A percentile compares a stretch with the other conserved stretches of the same genome.
Evolutionary conservation across 2,329 filamentous ascomycete genomes (phyloP).

Genomic region (Lachnellula subtilissima): DNA sequence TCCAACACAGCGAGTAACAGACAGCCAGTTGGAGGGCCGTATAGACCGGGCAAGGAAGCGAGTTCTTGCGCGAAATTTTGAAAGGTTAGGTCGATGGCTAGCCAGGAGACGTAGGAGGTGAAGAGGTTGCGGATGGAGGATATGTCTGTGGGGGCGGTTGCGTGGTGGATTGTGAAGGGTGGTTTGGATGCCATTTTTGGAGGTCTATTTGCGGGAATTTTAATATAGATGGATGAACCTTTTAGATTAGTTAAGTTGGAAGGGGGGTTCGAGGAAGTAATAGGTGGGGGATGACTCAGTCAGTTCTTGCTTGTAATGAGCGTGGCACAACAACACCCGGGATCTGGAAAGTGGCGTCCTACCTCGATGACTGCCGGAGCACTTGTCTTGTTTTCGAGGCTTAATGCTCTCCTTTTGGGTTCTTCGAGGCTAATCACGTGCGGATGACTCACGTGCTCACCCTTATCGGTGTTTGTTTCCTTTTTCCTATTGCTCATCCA

Average conservation of each 20-base stretch:
- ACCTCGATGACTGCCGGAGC: not conserved
- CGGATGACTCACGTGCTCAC: no score
- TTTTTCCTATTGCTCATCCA: no score
- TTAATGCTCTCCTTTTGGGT: no score
- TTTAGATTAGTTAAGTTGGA: not conserved
- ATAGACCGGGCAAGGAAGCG: conserved; percentile 48
- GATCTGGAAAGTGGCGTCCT: not conserved
- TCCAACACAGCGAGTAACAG: conserved; percentile 41
- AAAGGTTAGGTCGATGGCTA: conserved; percentile 52
- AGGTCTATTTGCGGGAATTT: not conserved
- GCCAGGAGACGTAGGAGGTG: conserved; percentile 37
- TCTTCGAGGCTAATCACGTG: no score
- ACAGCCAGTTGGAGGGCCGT: conserved; percentile 41
- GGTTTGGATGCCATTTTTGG: not conserved
- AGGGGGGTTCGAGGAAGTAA: not conserved
- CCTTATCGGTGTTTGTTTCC: no score
- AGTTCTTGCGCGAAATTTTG: conserved; percentile 52
- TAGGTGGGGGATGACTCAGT: not conserved
- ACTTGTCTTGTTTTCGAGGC: not conserved
- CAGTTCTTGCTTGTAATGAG: not conserved
- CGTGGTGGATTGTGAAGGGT: conserved; percentile 32
- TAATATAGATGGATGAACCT: not conserved
- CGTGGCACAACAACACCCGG: no score
- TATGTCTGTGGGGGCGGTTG: conserved; percentile 39
- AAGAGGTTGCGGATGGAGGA: conserved; percentile 39